These are phyloP conservation scores for Ustilago shanxiensis DNA, from an alignment of 1,284 basidiomycete species.

Conservation along the genomic window DNA sequence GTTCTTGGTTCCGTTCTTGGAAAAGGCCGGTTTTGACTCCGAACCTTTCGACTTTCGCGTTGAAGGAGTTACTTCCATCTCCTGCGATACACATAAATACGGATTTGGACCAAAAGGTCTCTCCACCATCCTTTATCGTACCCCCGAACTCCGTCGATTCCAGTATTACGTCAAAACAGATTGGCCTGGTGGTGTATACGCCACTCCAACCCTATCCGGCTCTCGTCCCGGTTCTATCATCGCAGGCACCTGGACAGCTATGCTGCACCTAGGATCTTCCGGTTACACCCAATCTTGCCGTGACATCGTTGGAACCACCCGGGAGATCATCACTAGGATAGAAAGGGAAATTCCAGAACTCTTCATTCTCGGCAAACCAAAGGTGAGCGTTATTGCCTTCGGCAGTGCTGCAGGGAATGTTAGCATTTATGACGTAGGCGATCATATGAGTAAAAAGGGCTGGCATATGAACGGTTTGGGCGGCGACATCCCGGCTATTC, in stretches of 20 bases:
- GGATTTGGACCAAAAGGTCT: conserved; percentile 69
- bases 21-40: conserved; percentile 60
- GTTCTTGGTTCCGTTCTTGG: conserved; percentile 71
- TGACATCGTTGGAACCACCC: conserved; percentile 82
- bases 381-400: conserved; percentile 91
- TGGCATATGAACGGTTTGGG: conserved; percentile 89
- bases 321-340: conserved; percentile 79
- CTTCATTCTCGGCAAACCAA: conserved; percentile 87
- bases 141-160: conserved; percentile 57
- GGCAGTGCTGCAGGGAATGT: conserved; percentile 73
- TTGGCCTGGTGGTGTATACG: conserved; percentile 70
- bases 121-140: conserved; percentile 64
- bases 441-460: conserved; percentile 80
- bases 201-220: conserved; percentile 59
- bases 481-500: conserved; percentile 81
- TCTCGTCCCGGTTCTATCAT: conserved; percentile 88
- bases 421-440: conserved; percentile 88
- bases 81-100: conserved; percentile 70
- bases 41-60: conserved; percentile 69
- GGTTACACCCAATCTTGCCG: conserved; percentile 92
- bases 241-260: conserved; percentile 94
- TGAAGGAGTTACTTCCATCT: conserved; percentile 67
- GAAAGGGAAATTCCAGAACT: conserved; percentile 78
- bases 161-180: conserved; percentile 69
- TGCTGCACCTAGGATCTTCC: conserved; percentile 90